These are phyloP conservation scores for Yamadazyma sp. DNA, from an alignment of 805 yeast species.

Conservation along the genomic window DNA sequence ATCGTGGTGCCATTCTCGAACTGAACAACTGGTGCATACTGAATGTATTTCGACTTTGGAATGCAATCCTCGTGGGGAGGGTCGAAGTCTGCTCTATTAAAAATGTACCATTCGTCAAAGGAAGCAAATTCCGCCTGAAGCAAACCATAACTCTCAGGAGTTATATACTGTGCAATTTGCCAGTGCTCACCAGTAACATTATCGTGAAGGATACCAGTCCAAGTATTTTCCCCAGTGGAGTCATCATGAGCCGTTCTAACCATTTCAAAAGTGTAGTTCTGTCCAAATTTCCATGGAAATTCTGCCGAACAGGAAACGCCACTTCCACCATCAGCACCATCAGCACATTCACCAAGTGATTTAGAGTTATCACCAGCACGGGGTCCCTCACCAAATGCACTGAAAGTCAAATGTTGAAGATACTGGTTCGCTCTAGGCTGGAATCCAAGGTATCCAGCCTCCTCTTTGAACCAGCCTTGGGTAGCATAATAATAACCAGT, in stretches of 20 bases:
- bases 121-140: neutral
- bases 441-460: constrained; percentile 14
- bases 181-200: constrained; percentile 11
- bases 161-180: constrained; percentile 9
- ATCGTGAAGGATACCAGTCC: constrained; percentile 14
- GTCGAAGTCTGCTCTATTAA: neutral
- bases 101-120: constrained; percentile 12
- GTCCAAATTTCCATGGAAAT: constrained; percentile 14
- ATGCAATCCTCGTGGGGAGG: constrained; percentile 1
- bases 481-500: constrained; percentile 17
- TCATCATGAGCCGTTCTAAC: constrained; percentile 2
- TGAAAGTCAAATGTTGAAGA: constrained; percentile 13
- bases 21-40: constrained; percentile 9
- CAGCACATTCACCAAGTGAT: constrained; percentile 4
- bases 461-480: constrained; percentile 6
- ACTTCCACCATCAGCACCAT: constrained; percentile 16
- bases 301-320: constrained; percentile 13
- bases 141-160: constrained; percentile 12
- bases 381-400: constrained; percentile 15
- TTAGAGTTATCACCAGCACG: constrained; percentile 1
- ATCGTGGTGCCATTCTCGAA: constrained; percentile 6
- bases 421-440: constrained; percentile 13
- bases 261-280: constrained; percentile 13
- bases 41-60: constrained; percentile 10
- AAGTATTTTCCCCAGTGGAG: constrained; percentile 10